Evolutionary conservation across 805 yeast species (phyloP).

Genomic region (Maudiozyma serrabonitensis): DNA sequence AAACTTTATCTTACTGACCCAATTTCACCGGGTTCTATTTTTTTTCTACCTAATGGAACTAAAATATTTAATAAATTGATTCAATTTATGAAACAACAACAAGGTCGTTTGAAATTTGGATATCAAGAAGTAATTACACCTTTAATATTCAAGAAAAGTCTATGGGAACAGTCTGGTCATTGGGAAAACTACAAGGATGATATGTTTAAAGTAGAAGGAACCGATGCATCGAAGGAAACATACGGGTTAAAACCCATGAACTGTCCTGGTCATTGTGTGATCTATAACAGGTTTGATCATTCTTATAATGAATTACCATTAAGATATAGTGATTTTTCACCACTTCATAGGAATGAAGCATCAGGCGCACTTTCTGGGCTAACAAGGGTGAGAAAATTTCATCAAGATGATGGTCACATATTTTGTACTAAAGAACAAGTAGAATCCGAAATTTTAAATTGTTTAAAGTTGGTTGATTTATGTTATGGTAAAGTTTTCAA

Average conservation of each 20-base stretch:
- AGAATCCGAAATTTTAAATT: constrained; percentile 57
- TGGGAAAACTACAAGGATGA: constrained; percentile 93
- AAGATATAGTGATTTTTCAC: constrained; percentile 78
- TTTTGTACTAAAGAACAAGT: constrained; percentile 80
- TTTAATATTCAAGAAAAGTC: constrained; percentile 64
- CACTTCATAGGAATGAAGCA: constrained; percentile 88
- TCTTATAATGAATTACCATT: constrained; percentile 83
- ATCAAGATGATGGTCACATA: constrained; percentile 97
- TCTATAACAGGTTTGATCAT: constrained; percentile 65
- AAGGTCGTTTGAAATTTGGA: constrained; percentile 57
- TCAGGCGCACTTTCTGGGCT: constrained; percentile 90
- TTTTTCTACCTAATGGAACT: constrained; percentile 90
- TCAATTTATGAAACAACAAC: constrained; percentile 73
- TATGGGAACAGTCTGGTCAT: constrained; percentile 92
- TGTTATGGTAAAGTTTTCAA: constrained; percentile 56
- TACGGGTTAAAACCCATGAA: constrained; percentile 93
- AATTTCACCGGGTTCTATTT: constrained; percentile 82
- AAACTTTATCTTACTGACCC: constrained; percentile 70
- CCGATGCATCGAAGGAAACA: constrained; percentile 31
- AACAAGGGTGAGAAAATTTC: constrained; percentile 88
- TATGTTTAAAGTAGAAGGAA: constrained; percentile 80
- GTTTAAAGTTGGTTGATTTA: constrained; percentile 62
- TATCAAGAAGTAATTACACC: constrained; percentile 93
- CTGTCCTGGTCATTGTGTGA: constrained; percentile 90
- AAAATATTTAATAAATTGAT: constrained; percentile 71